Percentiles rank a stretch among this genome's conserved stretches.
phyloP scores from a whole-genome alignment of 1,284 basidiomycete species.

The Agaricales sp. region DNA sequence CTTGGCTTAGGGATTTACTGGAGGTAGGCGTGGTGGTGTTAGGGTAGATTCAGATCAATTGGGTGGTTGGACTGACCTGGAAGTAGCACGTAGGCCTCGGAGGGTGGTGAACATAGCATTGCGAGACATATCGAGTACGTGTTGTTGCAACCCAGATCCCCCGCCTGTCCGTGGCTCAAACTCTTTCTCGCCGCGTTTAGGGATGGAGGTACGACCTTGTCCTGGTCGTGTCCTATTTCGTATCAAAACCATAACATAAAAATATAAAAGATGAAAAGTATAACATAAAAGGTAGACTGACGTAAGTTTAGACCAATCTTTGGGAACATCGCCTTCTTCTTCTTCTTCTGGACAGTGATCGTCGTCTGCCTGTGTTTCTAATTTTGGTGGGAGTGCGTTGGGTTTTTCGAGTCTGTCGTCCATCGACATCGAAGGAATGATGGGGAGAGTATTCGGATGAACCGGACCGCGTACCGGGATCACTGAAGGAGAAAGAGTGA shows the following conservation, averaged over 20 bases:
- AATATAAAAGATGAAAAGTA: background rate
- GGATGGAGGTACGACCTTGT: constrained; percentile 47
- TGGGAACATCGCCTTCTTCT: constrained; percentile 47
- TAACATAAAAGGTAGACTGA: constrained; percentile 19
- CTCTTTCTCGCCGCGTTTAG: constrained; percentile 91
- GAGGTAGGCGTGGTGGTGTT: too few relatives aligned
- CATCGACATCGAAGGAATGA: too few relatives aligned
- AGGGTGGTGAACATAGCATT: constrained; percentile 82
- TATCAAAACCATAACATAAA: constrained; percentile 3
- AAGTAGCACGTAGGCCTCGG: constrained; percentile 35
- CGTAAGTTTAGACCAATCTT: constrained; percentile 52
- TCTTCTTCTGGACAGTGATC: constrained; percentile 38
- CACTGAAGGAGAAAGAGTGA: too few relatives aligned
- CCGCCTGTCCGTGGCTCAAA: constrained; percentile 78
- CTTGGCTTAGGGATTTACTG: constrained; percentile 70
- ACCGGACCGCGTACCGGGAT: too few relatives aligned
- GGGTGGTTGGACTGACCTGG: constrained; percentile 2
- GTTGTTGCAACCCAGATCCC: constrained; percentile 72
- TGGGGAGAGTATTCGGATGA: too few relatives aligned
- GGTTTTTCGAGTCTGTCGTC: constrained; percentile 39
- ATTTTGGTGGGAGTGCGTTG: constrained; percentile 18
- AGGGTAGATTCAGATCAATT: too few relatives aligned
- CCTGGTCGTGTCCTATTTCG: constrained; percentile 13
- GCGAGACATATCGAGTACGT: constrained; percentile 60
- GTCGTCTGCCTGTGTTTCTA: constrained; percentile 16